Conservation (phyloP, 2,329 filamentous ascomycete species). For the Aspergillus sp. region DNA sequence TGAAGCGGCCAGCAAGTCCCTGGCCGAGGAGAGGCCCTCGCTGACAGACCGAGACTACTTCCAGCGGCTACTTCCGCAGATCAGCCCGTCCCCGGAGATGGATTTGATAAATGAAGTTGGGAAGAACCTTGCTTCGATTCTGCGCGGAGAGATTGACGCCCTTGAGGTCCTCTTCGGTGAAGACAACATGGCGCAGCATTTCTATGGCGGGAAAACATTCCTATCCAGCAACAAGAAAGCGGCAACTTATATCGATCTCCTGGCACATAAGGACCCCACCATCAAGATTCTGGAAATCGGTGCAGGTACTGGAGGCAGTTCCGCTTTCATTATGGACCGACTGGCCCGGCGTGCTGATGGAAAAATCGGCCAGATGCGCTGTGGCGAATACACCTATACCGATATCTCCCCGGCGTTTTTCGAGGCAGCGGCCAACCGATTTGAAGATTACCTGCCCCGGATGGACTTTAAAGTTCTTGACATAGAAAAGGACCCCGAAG, state of each 20-base stretch:
- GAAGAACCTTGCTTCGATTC: too few species aligned
- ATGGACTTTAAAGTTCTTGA: constrained; percentile 16
- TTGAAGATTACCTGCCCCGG: constrained; percentile 6
- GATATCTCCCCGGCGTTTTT: constrained; percentile 19
- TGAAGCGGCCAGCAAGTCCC: too few species aligned
- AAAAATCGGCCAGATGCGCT: background rate
- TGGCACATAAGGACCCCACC: background rate
- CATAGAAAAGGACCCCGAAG: constrained; percentile 16
- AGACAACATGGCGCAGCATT: too few species aligned
- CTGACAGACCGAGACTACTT: too few species aligned
- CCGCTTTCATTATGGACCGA: background rate
- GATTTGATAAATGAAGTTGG: too few species aligned
- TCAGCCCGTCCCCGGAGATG: too few species aligned
- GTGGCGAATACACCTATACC: constrained; percentile 12
- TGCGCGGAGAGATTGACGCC: too few species aligned
- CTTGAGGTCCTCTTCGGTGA: too few species aligned
- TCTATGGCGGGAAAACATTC: too few species aligned
- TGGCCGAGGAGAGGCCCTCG: too few species aligned
- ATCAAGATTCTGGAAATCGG: constrained; percentile 8
- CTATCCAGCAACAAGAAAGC: too few species aligned
- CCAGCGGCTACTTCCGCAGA: too few species aligned
- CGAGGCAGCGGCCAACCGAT: constrained; percentile 4
- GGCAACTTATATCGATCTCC: background rate
- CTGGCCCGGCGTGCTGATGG: background rate
- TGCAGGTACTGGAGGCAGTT: constrained; percentile 3